phyloP scores from a whole-genome alignment of 2,329 filamentous ascomycete species.

The Arachnomyces sp. region DNA sequence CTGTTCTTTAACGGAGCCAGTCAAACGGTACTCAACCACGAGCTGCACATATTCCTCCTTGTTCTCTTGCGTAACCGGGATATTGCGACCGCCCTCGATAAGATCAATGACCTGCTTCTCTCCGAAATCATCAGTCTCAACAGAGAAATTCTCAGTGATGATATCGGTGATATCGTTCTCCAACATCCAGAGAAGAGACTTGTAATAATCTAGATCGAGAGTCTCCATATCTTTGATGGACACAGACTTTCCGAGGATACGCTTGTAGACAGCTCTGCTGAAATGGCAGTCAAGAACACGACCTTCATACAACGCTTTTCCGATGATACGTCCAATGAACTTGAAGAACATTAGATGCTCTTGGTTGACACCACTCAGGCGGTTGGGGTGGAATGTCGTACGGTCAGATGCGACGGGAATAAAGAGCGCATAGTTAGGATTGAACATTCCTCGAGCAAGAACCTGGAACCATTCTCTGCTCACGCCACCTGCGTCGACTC shows the following conservation, averaged over 20 bases:
- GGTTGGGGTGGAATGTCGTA: constrained; percentile 97
- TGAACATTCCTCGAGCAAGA: constrained; percentile 95
- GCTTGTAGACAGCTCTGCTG: constrained; percentile 96
- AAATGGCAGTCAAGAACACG: constrained; percentile 97
- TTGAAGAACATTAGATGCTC: constrained; percentile 99
- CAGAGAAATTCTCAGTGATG: constrained; percentile 90
- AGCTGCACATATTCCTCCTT: constrained; percentile 95
- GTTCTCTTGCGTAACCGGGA: constrained; percentile 93
- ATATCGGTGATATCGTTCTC: constrained; percentile 98
- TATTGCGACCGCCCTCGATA: constrained; percentile 77
- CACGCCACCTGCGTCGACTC: constrained; percentile 93
- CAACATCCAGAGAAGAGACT: constrained; percentile 95
- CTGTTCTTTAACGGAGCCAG: constrained; percentile 87
- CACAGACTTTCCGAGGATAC: constrained; percentile 86
- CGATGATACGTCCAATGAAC: constrained; percentile 96
- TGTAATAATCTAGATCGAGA: constrained; percentile 97
- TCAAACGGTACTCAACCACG: constrained; percentile 87
- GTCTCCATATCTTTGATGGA: constrained; percentile 99
- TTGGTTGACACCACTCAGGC: constrained; percentile 83
- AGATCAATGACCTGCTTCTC: constrained; percentile 81
- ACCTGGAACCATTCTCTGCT: constrained; percentile 99
- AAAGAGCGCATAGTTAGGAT: constrained; percentile 93
- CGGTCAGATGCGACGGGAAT: constrained; percentile 93
- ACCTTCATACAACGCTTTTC: constrained; percentile 93
- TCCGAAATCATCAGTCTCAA: constrained; percentile 90